A percentile compares a stretch with the other conserved stretches of the same genome.
These are phyloP conservation scores for Takakia lepidozioides DNA, from an alignment of 225 moss, liverwort and hornwort species.

Conservation along the genomic window DNA sequence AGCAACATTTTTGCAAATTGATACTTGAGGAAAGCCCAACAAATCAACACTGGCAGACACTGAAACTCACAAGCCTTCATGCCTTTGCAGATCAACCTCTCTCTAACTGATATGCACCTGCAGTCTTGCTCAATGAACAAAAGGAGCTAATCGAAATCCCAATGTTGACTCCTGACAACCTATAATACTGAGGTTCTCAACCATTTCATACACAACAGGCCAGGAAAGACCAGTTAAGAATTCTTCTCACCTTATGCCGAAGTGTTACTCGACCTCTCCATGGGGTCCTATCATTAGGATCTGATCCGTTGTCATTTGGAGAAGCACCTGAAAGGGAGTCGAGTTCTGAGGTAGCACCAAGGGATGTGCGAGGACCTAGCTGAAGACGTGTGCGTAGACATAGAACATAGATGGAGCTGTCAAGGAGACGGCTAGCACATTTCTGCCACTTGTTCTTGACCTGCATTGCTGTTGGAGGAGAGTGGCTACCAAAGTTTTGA, in stretches of 20 bases:
- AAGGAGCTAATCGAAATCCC: no score
- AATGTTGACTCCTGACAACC: no score
- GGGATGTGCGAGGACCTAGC: conserved; percentile 52
- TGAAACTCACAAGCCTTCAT: no score
- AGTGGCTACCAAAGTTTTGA: conserved; percentile 7
- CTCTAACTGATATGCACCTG: no score
- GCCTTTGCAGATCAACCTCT: no score
- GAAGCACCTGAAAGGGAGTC: conserved; percentile 45
- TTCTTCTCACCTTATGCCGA: conserved; percentile 87
- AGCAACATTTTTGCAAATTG: no score
- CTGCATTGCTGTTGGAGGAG: conserved; percentile 8
- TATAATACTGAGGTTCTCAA: no score
- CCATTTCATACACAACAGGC: no score
- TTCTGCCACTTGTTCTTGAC: conserved; percentile 38
- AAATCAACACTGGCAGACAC: no score
- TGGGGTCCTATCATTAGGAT: conserved; percentile 20
- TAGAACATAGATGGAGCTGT: conserved; percentile 61
- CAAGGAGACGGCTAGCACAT: conserved; percentile 31
- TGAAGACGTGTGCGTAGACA: conserved; percentile 59
- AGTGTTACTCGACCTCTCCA: conserved; percentile 73
- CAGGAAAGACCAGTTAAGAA: no score
- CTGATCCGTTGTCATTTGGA: conserved; percentile 11
- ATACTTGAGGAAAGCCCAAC: no score
- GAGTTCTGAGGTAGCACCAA: conserved; percentile 62
- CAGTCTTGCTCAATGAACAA: no score